Base-by-base conservation (phyloP, 371 early-diverging fungal genomes). In the Fennellomyces sp. region DNA sequence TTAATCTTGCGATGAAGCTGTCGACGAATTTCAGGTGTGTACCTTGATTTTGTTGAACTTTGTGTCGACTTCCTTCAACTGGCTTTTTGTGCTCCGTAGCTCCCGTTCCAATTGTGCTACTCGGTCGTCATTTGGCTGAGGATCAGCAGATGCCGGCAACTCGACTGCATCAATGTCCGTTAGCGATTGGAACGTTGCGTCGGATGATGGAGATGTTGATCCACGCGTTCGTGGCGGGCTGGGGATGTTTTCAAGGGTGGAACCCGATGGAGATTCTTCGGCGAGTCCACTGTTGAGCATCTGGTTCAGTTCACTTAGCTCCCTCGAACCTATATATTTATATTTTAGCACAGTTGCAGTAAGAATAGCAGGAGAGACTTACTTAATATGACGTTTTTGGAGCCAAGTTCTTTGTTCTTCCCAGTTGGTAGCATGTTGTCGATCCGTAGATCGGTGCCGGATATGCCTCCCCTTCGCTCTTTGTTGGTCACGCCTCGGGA, bases 11-110 rank as follows among this genome's bases (percentile, higher is more conserved):
- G 10, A 25, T 15, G 17, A 28, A 42, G 12, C 1, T 4, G 23
- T 5, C 19, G 48, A 12, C 31, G 39, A 1, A 30, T 23, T 31
- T 36, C 28, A 23, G 29, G 12, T 19, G 26, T 45, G 41, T 58
- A 75, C 80, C 71, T 80, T 77, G 48, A 77, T 75, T 29, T 73
- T 75, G 25, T 61, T 73, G n/a, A 77, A 73, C 45, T 81, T 75
- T 15, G 52, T 55, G 25, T 75, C 74, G 1, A 76, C 70, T 39
- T 81, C 76, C 8, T 53, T 60, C 27, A 81, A 31, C 17, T 64
- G 62, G 13, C 47, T 19, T 21, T 69, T 76, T 2, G 76, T 72
- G 10, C 62, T 65, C 25, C 21, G 57, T 25, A 78, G 48, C 38
- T 73, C 74, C 26, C 49, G 52, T 36, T 72, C 52, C 23, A 65